Percentiles rank a stretch among this genome's conserved stretches.
Evolutionary conservation across 2,329 filamentous ascomycete genomes (phyloP).

Genomic region (Coniochaeta sp.): DNA sequence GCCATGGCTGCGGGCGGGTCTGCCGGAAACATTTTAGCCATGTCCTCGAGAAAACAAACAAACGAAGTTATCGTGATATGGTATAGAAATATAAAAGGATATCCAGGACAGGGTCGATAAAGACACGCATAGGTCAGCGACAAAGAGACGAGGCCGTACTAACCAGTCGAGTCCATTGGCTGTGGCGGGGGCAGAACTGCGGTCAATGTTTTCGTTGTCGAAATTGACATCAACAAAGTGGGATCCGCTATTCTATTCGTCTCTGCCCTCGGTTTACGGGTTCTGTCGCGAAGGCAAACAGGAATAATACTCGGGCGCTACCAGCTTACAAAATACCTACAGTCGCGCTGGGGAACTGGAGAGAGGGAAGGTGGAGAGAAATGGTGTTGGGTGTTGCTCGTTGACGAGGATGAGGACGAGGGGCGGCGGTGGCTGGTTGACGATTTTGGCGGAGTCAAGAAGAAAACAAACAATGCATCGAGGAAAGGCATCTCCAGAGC

Average conservation of each 20-base stretch:
- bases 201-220: slow-evolving; percentile 1
- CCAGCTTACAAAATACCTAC: background rate
- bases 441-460: background rate
- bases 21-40: slow-evolving; percentile 8
- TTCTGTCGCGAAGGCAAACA: background rate
- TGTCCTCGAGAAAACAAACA: background rate
- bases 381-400: background rate
- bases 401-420: background rate
- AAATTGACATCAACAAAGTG: slow-evolving; percentile 2
- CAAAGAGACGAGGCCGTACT: background rate
- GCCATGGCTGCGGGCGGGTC: slow-evolving; percentile 25
- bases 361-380: background rate
- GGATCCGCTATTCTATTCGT: slow-evolving; percentile 1
- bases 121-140: background rate
- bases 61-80: slow-evolving; percentile 3
- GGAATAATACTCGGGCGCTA: background rate
- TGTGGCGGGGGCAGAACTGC: background rate
- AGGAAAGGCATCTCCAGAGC: background rate
- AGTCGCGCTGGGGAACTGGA: background rate
- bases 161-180: slow-evolving; percentile 1
- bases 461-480: background rate
- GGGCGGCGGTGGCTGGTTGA: background rate
- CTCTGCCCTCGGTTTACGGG: background rate
- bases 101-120: background rate
- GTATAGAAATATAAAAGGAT: background rate